A percentile compares a stretch with the other conserved stretches of the same genome.
These are phyloP conservation scores for Beauveria medogensis DNA, from an alignment of 2,329 filamentous ascomycete genomes.

Conservation along the genomic window DNA sequence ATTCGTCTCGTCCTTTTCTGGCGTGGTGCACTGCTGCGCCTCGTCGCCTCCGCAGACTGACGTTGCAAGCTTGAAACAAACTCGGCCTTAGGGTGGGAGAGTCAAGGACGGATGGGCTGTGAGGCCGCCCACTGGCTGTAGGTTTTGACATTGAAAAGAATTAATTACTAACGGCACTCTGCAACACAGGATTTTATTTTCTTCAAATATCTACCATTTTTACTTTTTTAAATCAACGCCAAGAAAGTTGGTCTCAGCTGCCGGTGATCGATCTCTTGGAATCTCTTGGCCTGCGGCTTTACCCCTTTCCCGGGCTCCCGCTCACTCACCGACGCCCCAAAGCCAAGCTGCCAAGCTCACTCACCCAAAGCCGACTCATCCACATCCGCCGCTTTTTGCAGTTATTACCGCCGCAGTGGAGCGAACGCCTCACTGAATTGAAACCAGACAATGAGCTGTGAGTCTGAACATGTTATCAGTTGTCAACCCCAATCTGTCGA, in stretches of 20 bases:
- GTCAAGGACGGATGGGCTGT: neutral
- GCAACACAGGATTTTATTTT: neutral
- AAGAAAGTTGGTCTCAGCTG: neutral
- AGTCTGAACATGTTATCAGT: neutral
- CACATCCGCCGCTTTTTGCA: neutral
- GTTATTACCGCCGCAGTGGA: neutral
- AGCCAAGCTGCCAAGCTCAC: neutral
- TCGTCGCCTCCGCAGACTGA: slow-evolving; percentile 1
- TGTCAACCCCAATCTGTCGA: neutral
- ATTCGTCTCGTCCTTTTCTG: neutral
- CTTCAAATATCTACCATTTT: neutral
- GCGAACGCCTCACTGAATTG: neutral
- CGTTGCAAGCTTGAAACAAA: neutral
- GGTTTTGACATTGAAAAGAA: neutral
- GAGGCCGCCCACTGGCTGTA: slow-evolving; percentile 1
- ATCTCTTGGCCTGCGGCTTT: neutral
- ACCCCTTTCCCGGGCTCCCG: neutral
- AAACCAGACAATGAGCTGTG: slow-evolving; percentile 8
- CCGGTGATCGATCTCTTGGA: slow-evolving; percentile 5
- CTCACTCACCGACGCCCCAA: neutral
- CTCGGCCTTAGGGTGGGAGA: neutral
- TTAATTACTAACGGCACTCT: neutral
- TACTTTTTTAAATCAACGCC: neutral
- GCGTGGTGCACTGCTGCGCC: slow-evolving; percentile 1
- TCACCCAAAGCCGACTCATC: neutral